Percentiles rank a stretch among this genome's conserved stretches.
Conservation (phyloP, 345 rosid genomes). For the Pistacia integerrima region DNA sequence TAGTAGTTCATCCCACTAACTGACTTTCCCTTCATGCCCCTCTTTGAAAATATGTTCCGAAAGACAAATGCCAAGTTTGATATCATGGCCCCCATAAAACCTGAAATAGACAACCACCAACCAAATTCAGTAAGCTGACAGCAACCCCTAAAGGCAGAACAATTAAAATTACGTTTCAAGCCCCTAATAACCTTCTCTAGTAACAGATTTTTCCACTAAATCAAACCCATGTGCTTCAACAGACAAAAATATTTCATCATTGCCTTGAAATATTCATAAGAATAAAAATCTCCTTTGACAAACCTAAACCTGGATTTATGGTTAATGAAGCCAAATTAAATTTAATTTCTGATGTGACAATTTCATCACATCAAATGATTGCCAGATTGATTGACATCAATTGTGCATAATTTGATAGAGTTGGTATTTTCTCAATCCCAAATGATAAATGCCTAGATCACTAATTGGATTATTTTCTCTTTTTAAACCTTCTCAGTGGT, state of each 20-base stretch:
- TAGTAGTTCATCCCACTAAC: constrained; percentile 99
- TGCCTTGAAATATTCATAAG: constrained; percentile 7
- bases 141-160: not conserved
- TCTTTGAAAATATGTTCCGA: constrained; percentile 95
- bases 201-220: constrained; percentile 9
- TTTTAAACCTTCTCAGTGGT: not conserved
- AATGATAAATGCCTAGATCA: not conserved
- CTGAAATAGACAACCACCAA: constrained; percentile 44
- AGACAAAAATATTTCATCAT: not conserved
- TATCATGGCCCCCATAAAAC: constrained; percentile 99
- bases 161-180: constrained; percentile 9
- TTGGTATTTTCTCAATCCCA: not conserved
- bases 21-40: constrained; percentile 95
- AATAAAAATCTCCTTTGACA: not conserved
- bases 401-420: not conserved
- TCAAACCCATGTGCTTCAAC: constrained; percentile 11
- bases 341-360: not conserved
- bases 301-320: not conserved
- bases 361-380: not conserved
- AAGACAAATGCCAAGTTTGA: constrained; percentile 95
- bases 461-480: not conserved
- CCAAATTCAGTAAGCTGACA: constrained; percentile 14
- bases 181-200: constrained; percentile 2
- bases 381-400: not conserved
- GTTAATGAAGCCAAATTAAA: not conserved